Base-by-base conservation (phyloP, 305 asterid species). In the Vinca major region DNA sequence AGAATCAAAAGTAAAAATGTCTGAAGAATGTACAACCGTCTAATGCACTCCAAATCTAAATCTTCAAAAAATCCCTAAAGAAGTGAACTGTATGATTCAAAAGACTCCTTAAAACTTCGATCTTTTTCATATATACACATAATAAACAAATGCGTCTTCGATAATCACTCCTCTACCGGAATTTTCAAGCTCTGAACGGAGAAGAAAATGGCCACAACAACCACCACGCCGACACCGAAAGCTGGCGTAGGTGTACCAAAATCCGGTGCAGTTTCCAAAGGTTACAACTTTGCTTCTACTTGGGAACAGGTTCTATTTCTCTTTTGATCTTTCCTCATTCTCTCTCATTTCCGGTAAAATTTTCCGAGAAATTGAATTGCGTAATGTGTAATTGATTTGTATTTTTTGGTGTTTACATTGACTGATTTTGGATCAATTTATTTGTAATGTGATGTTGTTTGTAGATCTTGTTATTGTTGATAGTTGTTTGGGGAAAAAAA, bases 271-370 rank as follows among this genome's bases (percentile, higher is more conserved):
- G 81, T 89, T 79, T 91, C 96, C 63, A 89, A 82, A 77, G 96
- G 97, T 73, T 93, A 91, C 80, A 93, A 87, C 74, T 93, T 93
- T 39, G 93, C 96, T 78, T 93, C 99, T 76, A 85, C 81, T 62
- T 91, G 99, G 99, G 99, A 93, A 68, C 96, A 89, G 84, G 99
- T 91, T 44, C 7, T 26, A 52, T 1, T 63, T 45, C 71, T 69
- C 56, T 19, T 26, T 47, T n/a, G 39, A 54, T 39, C 67, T 65
- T 10, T 64, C 66, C 49, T 20, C 17, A 55, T 21, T 40, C 7
- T 5, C 20, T 26, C 1, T 26, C 33, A 26, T 26, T 26, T 26
- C 33, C 1, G 1, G 33, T 26, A 26, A 43, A 20, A 17, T 57
- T 41, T 1, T 58, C 3, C 6, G 13, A 57, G 44, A 12, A 33